These are phyloP conservation scores for Trichoderma sp. DNA, from an alignment of 2,329 filamentous ascomycete species.

Conservation along the genomic window DNA sequence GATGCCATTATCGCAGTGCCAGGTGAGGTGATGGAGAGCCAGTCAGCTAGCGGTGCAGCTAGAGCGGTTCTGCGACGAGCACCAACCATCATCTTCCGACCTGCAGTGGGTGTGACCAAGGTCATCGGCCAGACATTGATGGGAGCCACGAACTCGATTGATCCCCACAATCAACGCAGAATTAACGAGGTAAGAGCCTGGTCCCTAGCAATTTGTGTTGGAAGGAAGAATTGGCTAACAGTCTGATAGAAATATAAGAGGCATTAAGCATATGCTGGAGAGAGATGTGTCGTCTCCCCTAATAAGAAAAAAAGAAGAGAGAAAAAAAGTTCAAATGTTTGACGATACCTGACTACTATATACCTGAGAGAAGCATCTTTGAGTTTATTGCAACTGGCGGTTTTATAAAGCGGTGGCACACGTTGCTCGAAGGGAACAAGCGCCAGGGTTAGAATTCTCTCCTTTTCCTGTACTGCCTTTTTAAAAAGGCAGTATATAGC, in stretches of 20 bases:
- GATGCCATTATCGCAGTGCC: constrained; percentile 96
- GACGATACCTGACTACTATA: background rate
- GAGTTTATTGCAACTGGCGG: background rate
- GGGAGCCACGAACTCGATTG: constrained; percentile 88
- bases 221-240: constrained; percentile 14
- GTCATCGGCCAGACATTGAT: constrained; percentile 85
- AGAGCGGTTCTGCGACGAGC: constrained; percentile 75
- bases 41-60: constrained; percentile 75
- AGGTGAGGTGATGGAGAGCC: constrained; percentile 83
- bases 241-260: constrained; percentile 46
- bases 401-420: background rate
- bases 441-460: background rate
- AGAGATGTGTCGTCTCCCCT: background rate
- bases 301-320: background rate
- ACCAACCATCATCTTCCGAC: constrained; percentile 89
- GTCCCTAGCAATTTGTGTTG: constrained; percentile 28
- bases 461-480: background rate
- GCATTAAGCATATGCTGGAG: background rate
- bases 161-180: constrained; percentile 75
- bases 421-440: background rate
- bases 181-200: constrained; percentile 75
- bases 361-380: background rate
- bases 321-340: background rate
- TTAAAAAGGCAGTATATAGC: background rate
- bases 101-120: constrained; percentile 85